phyloP scores from a whole-genome alignment of 352 stramenopile species.

The Globisporangium lucens region DNA sequence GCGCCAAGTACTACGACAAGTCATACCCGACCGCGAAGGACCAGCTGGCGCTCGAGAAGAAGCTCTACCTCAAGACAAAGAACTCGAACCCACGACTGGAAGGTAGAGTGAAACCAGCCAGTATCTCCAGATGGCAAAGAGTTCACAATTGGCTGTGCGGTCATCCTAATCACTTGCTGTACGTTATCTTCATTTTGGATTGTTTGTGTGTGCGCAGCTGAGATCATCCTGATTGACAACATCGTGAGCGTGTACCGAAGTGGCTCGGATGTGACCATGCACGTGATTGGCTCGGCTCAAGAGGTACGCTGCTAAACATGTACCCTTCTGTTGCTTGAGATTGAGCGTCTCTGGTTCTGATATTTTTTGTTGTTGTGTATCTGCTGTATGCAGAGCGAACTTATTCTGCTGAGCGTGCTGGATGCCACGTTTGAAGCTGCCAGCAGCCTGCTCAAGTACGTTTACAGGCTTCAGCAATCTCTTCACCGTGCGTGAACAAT shows the following conservation, averaged over 20 bases:
- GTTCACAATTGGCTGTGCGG: not conserved
- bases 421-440: conserved; percentile 84
- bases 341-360: not conserved
- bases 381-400: conserved; percentile 65
- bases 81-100: conserved; percentile 83
- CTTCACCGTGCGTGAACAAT: not conserved
- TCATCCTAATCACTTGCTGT: not conserved
- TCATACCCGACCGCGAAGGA: conserved; percentile 84
- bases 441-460: conserved; percentile 84
- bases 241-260: conserved; percentile 88
- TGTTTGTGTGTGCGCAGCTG: conserved; percentile 33
- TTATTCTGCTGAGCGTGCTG: conserved; percentile 85
- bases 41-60: conserved; percentile 87
- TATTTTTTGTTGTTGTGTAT: not conserved
- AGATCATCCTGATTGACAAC: conserved; percentile 90
- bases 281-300: conserved; percentile 76
- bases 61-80: conserved; percentile 89
- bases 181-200: not conserved
- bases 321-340: not conserved
- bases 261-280: conserved; percentile 86
- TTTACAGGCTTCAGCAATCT: not conserved
- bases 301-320: conserved; percentile 43
- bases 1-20: conserved; percentile 92
- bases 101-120: conserved; percentile 29
- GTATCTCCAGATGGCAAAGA: not conserved